Conservation (phyloP, 1,284 basidiomycete genomes). For the Naganishia cerealis region DNA sequence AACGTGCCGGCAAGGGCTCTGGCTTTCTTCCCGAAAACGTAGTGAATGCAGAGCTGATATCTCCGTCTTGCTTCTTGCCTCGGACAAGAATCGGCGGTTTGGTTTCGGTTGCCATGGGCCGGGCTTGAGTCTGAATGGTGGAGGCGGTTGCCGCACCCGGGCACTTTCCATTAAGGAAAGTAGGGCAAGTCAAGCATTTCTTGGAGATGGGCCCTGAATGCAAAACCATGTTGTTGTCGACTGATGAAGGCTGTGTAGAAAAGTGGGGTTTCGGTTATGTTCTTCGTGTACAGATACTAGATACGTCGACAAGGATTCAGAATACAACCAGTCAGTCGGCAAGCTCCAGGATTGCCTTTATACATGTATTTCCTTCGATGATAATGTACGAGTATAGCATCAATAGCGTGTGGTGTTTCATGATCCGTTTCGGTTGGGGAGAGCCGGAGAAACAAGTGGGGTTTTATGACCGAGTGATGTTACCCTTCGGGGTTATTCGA, state of each 20-base stretch:
- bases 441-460: too few species aligned
- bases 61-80: conserved; percentile 20
- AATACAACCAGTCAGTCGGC: too few species aligned
- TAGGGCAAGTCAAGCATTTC: conserved; percentile 20
- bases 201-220: conserved; percentile 4
- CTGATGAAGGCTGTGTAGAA: neutral
- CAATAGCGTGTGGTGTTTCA: too few species aligned
- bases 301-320: too few species aligned
- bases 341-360: too few species aligned
- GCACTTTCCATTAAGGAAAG: conserved; percentile 17
- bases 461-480: too few species aligned
- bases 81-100: neutral
- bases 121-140: neutral
- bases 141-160: conserved; percentile 1
- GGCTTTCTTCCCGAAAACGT: conserved; percentile 58
- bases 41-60: conserved; percentile 63
- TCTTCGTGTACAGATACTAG: too few species aligned
- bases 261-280: neutral
- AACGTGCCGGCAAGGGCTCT: conserved; percentile 60
- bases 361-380: too few species aligned
- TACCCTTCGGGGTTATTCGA: too few species aligned
- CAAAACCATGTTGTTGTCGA: neutral
- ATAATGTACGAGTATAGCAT: too few species aligned
- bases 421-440: too few species aligned
- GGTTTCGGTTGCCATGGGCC: conserved; percentile 15